Base-by-base conservation (phyloP, 1,284 basidiomycete genomes). In the Trametes versicolor region DNA sequence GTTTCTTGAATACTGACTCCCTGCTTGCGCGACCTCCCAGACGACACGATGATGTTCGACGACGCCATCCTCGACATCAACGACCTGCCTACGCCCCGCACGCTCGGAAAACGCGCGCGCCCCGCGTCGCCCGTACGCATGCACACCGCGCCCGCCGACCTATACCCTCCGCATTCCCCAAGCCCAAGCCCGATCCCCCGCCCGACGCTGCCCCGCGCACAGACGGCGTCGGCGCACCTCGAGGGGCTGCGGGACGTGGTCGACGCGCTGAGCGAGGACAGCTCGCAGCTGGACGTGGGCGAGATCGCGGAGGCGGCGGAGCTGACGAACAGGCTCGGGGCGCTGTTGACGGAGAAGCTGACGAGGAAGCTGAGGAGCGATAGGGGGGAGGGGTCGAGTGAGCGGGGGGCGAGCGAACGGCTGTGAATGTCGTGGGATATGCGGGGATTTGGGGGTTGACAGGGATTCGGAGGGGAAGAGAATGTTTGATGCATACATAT, bases 221-320 rank as follows among this genome's bases (percentile, higher is more conserved):
- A 49, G 25, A 68, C 68, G 45, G 55, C 56, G 39, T 66, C 64
- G 0, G 62, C 59, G 19, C 61, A 50, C 51, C 60, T 71, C 47
- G 65, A 64, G 12, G 65, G 60, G 43, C 66, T 73, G 4, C 65
- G 56, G 60, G 45, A 66, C 37, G 54, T 66, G 52, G 67, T 54
- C 50, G 67, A 63, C 17, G 64, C 56, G 34, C 54, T 71, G 47
- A 45, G 60, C 41, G 63, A 60, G 39, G 66, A 65, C n/a, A 68
- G 67, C 21, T 70, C 70, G 58, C 67, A 70, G 57, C 63, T 73
- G 37, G 43, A 59, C n/a, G 54, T 66, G 58, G 63, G 65, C 47
- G 63, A 71, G 54, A 68, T 72, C 19, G 61, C 62, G 27, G 64
- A 60, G 1, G 68, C 66, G 41, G 51, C 64, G 39, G 57, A 45